Evolutionary conservation across 176 grass and related monocot genomes (phyloP), one percentile per base, ranked within the genome.

Genomic region (Guadua angustifolia): DNA sequence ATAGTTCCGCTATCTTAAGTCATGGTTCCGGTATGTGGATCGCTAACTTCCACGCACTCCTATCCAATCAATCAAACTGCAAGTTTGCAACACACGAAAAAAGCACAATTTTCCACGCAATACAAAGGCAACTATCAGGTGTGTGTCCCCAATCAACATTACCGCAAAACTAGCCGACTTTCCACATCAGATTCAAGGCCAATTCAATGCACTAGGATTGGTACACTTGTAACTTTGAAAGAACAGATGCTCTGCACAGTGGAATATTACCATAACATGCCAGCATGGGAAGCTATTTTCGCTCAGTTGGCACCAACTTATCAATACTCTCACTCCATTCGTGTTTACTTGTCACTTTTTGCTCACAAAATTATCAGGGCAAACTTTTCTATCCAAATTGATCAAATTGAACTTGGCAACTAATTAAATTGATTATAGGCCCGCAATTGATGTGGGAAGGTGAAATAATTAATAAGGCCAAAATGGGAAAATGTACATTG

Each of bases 261-360:
- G 51, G 13, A 58, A 29, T 67, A 74, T 26, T 29, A 35, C 18
- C 24, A 82, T 21, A 50, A 25, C 15, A 33, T 43, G 45, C 25
- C 40, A 39, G 57, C 71, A 81, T 19, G 44, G 66, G 25, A 38
- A 71, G 71, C 15, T 77, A 46, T 36, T 70, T 58, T 77, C 50
- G 7, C 63, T 75, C 18, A 74, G 51, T 19, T 85, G 38, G 4
- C 7, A 68, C 51, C 25, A 69, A 62, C 2, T 25, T 63, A 63
- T 36, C 47, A 66, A 75, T 62, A n/a, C 53, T 6, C 53, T 6
- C 5, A 0, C 38, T 39, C 38, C 38, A 4, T 39, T 39, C 38
- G 38, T 6, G 38, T 39, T 39, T 39, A 6, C 38, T 6, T 39
- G 38, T 39, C 38, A 39, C 38, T 39, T 36, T 36, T 36, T 36